Evolutionary conservation across 306 rosid genomes (phyloP), one percentile per base, ranked within the genome.

Genomic region (Sphenostylis stenocarpa): DNA sequence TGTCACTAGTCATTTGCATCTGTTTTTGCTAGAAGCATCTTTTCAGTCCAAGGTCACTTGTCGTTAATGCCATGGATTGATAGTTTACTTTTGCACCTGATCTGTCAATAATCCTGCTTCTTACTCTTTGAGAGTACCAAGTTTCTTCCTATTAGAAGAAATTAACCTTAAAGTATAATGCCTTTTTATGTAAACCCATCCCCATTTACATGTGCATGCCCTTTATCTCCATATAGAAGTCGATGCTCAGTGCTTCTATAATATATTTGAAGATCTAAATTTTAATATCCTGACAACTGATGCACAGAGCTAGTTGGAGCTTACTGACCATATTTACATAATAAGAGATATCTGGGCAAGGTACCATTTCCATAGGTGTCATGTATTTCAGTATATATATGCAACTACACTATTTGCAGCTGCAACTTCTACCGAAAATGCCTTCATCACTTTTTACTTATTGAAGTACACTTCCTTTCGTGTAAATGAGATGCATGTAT

Each of bases 81-180:
- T 73, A 41, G 48, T 66, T 73, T 58, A n/a, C 56, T 80, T 56
- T 73, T 80, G 70, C 55, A 13, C 71, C 44, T 80, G 64, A n/a
- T 47, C 36, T 21, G 20, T 31, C 20, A 24, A 52, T 13, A 7
- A n/a, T 51, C 63, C 14, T 4, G 29, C 39, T 28, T 70, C 45
- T 19, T 52, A 63, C 39, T 3, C 66, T 71, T 34, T 15, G 20
- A 58, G 31, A 51, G 61, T 16, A 17, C 31, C 51, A 8, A 68
- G 16, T 80, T 80, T 23, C 61, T 31, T 43, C 55, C 43, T 43
- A 66, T 45, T 56, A 80, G 55, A 73, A 80, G 29, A 28, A 36
- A 34, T n/a, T 23, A 34, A 23, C 23, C 52, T 51, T 79, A 24
- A 39, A 63, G 48, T 79, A 72, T 19, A 49, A 51, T 53, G 67